A percentile compares a stretch with the other conserved stretches of the same genome.
These are phyloP conservation scores for Monosporascus sp. DNA, from an alignment of 2,329 filamentous ascomycete genomes.

Conservation along the genomic window DNA sequence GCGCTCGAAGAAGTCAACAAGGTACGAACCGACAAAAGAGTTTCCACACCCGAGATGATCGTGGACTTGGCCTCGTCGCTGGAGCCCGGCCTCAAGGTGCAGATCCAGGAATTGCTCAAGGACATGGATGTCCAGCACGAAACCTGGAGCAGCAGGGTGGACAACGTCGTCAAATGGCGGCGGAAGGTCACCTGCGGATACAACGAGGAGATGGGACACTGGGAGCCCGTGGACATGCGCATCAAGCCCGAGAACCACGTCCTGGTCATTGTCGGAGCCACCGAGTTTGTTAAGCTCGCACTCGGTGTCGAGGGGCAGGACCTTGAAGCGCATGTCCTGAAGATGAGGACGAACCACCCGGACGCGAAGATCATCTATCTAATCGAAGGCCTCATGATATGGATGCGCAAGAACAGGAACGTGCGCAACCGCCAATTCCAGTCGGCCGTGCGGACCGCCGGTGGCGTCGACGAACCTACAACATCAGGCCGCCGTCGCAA, in stretches of 20 bases:
- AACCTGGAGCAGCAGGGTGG: slow-evolving; percentile 40
- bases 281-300: slow-evolving; percentile 61
- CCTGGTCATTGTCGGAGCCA: slow-evolving; percentile 56
- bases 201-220: slow-evolving; percentile 56
- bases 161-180: slow-evolving; percentile 61
- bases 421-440: slow-evolving; percentile 64
- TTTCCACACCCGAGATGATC: slow-evolving; percentile 73
- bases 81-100: slow-evolving; percentile 38
- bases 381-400: slow-evolving; percentile 62
- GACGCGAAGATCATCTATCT: slow-evolving; percentile 59
- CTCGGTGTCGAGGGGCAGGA: slow-evolving; percentile 40
- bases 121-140: slow-evolving; percentile 44
- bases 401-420: slow-evolving; percentile 66
- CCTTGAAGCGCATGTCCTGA: slow-evolving; percentile 55
- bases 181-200: slow-evolving; percentile 61
- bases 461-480: slow-evolving; percentile 25
- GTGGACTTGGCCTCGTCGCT: slow-evolving; percentile 61
- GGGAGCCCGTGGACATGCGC: slow-evolving; percentile 55
- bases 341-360: slow-evolving; percentile 50
- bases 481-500: slow-evolving; percentile 30
- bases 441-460: slow-evolving; percentile 53
- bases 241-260: slow-evolving; percentile 56
- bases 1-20: slow-evolving; percentile 72
- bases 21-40: slow-evolving; percentile 66
- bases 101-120: slow-evolving; percentile 45